Conservation (phyloP, 306 rosid species). For the Quercus alba region DNA sequence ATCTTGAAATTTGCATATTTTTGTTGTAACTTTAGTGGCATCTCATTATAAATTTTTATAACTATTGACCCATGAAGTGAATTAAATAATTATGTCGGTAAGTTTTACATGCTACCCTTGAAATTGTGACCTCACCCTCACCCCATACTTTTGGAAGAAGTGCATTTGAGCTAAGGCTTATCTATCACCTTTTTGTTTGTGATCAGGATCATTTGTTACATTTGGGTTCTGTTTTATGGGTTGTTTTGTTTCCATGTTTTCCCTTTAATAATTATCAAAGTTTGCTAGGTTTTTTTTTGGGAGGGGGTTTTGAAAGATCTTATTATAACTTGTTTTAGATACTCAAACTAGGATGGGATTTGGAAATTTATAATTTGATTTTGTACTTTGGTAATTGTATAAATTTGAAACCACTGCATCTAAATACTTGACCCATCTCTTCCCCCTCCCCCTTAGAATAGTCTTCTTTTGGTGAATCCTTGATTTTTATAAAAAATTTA, state of each 20-base stretch:
- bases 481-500: not conserved
- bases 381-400: not conserved
- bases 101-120: too few species aligned
- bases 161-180: too few species aligned
- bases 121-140: too few species aligned
- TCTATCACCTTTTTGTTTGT: not conserved
- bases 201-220: not conserved
- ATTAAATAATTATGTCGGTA: too few species aligned
- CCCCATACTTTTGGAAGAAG: too few species aligned
- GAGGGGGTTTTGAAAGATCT: not conserved
- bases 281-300: not conserved
- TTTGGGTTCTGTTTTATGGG: not conserved
- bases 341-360: not conserved
- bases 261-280: not conserved
- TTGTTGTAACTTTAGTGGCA: not conserved
- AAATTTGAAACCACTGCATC: not conserved
- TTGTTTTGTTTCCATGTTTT: not conserved
- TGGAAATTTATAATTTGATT: not conserved
- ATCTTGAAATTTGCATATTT: not conserved
- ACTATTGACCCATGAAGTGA: not conserved
- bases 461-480: not conserved
- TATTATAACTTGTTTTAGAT: not conserved
- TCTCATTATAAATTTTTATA: not conserved
- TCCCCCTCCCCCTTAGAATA: not conserved
- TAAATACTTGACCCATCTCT: constrained; percentile 5